Evolutionary conservation across 805 yeast genomes (phyloP).

Genomic region (Candida andamanensis): DNA sequence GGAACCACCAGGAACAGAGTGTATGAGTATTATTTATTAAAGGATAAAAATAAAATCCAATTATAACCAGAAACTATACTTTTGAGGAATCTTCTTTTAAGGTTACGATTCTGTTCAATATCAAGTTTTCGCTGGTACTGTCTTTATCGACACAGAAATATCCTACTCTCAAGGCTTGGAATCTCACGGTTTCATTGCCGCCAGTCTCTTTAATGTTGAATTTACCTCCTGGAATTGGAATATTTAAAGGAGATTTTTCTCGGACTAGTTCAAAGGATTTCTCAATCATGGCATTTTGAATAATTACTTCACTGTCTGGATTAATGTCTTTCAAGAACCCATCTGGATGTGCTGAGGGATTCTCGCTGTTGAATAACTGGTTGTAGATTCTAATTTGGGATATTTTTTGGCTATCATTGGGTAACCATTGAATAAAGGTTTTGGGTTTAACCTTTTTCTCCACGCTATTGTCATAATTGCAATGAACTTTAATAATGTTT

Average conservation of each 20-base stretch:
- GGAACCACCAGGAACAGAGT: too few relatives aligned
- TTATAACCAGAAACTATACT: too few relatives aligned
- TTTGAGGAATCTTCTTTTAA: constrained; percentile 54
- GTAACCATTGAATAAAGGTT: constrained; percentile 96
- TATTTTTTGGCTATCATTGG: constrained; percentile 53
- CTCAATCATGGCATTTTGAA: constrained; percentile 68
- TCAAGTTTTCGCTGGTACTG: constrained; percentile 51
- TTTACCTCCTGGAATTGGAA: constrained; percentile 52
- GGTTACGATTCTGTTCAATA: constrained; percentile 88
- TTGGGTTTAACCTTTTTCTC: constrained; percentile 75
- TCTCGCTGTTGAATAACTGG: constrained; percentile 83
- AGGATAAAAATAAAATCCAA: too few relatives aligned
- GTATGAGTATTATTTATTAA: too few relatives aligned
- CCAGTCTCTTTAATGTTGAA: constrained; percentile 68
- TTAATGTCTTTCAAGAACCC: constrained; percentile 86
- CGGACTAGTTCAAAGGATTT: constrained; percentile 63
- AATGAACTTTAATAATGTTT: constrained; percentile 64
- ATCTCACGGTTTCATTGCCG: constrained; percentile 76
- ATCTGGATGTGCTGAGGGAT: constrained; percentile 82
- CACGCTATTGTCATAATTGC: constrained; percentile 74
- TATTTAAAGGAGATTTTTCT: constrained; percentile 70
- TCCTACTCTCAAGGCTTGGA: constrained; percentile 97
- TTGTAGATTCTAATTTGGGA: constrained; percentile 82
- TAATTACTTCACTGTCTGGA: constrained; percentile 67
- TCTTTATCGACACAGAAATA: constrained; percentile 90